Evolutionary conservation across 2,329 filamentous ascomycete species (phyloP).

Genomic region (Xylaria sp.): DNA sequence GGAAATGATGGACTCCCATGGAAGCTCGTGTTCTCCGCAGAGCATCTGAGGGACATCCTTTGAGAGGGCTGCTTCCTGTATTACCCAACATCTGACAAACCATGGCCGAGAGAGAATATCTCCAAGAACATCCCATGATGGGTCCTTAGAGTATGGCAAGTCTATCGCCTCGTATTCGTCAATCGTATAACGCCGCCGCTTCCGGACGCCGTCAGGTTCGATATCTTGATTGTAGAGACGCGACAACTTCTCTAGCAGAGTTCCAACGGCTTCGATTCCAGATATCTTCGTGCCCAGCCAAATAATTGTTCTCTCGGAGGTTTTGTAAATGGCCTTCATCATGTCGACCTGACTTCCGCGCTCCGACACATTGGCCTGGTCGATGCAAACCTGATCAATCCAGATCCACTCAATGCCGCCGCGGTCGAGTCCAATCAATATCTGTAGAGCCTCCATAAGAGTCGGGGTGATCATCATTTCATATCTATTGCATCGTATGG

Average conservation of each 20-base stretch:
- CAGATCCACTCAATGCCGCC: constrained; percentile 16
- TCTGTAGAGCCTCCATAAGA: neutral
- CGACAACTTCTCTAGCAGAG: neutral
- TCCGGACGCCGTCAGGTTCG: neutral
- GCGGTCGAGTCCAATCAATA: neutral
- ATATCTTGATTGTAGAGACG: neutral
- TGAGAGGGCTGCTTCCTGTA: constrained; percentile 19
- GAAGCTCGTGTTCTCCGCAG: neutral
- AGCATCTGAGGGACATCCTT: neutral
- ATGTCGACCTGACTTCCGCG: constrained; percentile 17
- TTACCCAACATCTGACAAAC: constrained; percentile 17
- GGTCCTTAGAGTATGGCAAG: neutral
- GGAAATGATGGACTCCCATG: neutral
- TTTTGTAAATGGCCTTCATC: constrained; percentile 24
- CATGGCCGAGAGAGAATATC: constrained; percentile 20
- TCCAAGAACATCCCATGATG: constrained; percentile 10
- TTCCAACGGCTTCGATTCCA: neutral
- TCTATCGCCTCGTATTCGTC: neutral
- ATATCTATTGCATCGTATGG: neutral
- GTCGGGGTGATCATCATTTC: neutral
- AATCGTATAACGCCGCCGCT: neutral
- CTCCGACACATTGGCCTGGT: constrained; percentile 6
- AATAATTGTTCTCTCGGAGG: constrained; percentile 19
- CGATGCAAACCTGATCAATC: constrained; percentile 22
- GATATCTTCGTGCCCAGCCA: constrained; percentile 3